Percentiles rank a stretch among this genome's conserved stretches.
Conservation (phyloP, 352 stramenopile species). For the Elongisporangium anandrum region DNA sequence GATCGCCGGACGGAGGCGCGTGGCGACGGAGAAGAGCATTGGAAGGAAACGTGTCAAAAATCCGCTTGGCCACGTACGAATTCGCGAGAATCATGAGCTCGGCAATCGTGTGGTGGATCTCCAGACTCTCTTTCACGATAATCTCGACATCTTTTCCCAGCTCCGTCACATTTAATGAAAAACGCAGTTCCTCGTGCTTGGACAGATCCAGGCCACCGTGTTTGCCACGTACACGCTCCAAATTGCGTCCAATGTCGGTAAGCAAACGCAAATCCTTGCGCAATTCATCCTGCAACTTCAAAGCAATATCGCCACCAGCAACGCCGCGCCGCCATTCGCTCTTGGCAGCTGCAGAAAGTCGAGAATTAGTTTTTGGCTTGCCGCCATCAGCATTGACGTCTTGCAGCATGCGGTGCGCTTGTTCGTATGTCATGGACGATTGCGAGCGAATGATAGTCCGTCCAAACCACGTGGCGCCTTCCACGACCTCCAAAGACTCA, state of each 20-base stretch:
- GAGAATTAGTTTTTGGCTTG: conserved; percentile 15
- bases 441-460: conserved; percentile 97
- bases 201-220: conserved; percentile 77
- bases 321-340: conserved; percentile 29
- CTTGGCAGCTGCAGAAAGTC: conserved; percentile 1
- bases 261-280: conserved; percentile 53
- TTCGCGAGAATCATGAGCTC: conserved; percentile 95
- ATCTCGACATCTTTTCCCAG: conserved; percentile 78
- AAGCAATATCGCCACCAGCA: conserved; percentile 58
- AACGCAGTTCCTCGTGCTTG: conserved; percentile 80
- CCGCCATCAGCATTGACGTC: conserved; percentile 56
- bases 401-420: conserved; percentile 73
- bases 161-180: conserved; percentile 74
- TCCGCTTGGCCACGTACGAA: conserved; percentile 79
- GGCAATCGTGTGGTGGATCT: conserved; percentile 93
- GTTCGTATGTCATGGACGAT: conserved; percentile 83
- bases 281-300: conserved; percentile 45
- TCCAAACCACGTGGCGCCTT: conserved; percentile 58
- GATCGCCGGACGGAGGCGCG: conserved; percentile 62
- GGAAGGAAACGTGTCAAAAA: conserved; percentile 75
- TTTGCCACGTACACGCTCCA: conserved; percentile 52
- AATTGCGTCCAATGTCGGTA: conserved; percentile 57
- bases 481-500: neutral
- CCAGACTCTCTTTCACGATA: conserved; percentile 85
- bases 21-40: conserved; percentile 87